Percentiles rank a stretch among this genome's conserved stretches.
Conservation (phyloP, 768 basidiomycete genomes). For the Chalciporus pseudorubinellus region DNA sequence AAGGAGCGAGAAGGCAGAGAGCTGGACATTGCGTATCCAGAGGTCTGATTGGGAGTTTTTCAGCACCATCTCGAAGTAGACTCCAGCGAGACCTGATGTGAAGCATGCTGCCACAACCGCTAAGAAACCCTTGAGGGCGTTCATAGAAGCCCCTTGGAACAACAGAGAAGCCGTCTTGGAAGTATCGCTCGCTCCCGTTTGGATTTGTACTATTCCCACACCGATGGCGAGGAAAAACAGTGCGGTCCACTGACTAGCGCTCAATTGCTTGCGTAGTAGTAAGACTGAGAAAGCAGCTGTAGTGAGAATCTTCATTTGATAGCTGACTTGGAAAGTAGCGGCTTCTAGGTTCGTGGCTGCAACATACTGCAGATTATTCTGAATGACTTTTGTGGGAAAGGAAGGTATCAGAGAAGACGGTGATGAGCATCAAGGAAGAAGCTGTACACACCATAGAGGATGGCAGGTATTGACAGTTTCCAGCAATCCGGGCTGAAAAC, state of each 20-base stretch:
- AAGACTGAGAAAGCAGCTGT: constrained; percentile 88
- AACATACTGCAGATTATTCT: constrained; percentile 95
- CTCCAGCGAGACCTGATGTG: constrained; percentile 93
- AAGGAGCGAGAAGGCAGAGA: constrained; percentile 89
- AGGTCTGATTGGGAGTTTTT: constrained; percentile 88
- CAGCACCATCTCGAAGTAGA: constrained; percentile 97
- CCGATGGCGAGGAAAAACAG: constrained; percentile 84
- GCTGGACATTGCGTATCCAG: constrained; percentile 96
- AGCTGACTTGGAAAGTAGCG: constrained; percentile 95
- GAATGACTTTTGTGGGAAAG: constrained; percentile 54
- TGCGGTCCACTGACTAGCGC: constrained; percentile 77
- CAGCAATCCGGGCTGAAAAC: constrained; percentile 91
- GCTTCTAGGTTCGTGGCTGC: constrained; percentile 92
- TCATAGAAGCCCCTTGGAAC: constrained; percentile 58
- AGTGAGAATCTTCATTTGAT: constrained; percentile 97
- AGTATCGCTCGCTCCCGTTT: constrained; percentile 39
- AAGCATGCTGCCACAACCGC: constrained; percentile 91
- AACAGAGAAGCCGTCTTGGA: constrained; percentile 29
- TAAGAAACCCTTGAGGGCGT: constrained; percentile 79
- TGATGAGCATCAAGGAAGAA: not conserved
- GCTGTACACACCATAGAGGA: constrained; percentile 68
- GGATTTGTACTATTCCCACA: constrained; percentile 87
- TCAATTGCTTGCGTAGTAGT: constrained; percentile 73
- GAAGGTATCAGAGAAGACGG: constrained; percentile 7
- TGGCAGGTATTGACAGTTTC: constrained; percentile 96